These are phyloP conservation scores for Chalciporus pseudorubinellus DNA, from an alignment of 768 basidiomycete genomes.

Conservation along the genomic window DNA sequence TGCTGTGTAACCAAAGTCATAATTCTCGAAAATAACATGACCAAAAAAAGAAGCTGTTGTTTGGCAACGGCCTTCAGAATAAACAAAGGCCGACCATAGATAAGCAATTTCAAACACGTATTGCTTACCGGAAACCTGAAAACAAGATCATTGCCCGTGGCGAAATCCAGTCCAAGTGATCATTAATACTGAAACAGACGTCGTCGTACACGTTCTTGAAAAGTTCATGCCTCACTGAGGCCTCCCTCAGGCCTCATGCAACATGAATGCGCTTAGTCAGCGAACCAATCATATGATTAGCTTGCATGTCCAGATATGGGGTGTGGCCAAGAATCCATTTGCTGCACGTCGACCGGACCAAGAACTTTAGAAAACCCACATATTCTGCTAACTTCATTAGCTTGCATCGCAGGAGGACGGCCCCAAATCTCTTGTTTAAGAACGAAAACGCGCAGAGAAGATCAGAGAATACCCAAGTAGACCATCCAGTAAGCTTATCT, in stretches of 20 bases:
- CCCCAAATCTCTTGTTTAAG: neutral
- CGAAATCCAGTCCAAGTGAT: no score
- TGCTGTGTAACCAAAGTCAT: no score
- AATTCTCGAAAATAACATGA: neutral
- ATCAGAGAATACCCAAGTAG: constrained; percentile 27
- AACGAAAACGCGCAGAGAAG: neutral
- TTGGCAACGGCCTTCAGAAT: constrained; percentile 14
- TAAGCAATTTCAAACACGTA: neutral
- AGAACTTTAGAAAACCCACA: neutral
- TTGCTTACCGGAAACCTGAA: neutral
- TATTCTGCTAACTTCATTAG: neutral
- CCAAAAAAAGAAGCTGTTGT: constrained; percentile 11
- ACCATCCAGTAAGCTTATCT: constrained; percentile 29
- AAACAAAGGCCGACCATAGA: constrained; percentile 17
- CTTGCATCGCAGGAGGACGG: neutral
- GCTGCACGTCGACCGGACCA: constrained; percentile 4
- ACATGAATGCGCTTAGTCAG: constrained; percentile 28
- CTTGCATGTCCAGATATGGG: constrained; percentile 18
- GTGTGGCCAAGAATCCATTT: constrained; percentile 2
- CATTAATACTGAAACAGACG: neutral
- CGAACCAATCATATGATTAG: constrained; percentile 30
- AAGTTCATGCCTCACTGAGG: no score
- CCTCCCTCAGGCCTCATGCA: no score
- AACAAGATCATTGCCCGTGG: no score
- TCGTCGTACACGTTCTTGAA: neutral